Conservation (phyloP, 73 alveolate species). For the Tetrahymena malaccensis region DNA sequence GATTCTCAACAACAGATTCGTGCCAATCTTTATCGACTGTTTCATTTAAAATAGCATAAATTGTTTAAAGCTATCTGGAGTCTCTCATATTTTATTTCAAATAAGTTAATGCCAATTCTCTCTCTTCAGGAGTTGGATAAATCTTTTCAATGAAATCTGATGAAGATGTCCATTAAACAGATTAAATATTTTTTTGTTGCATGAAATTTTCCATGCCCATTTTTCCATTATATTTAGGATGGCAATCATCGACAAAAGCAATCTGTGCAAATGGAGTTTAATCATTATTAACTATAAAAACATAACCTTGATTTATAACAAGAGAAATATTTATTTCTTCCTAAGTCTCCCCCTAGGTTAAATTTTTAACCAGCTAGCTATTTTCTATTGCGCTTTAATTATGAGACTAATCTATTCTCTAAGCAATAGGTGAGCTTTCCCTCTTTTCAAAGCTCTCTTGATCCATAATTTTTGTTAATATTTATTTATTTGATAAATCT, state of each 20-base stretch:
- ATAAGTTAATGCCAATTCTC: not conserved
- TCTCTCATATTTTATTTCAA: not conserved
- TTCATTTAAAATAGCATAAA: not conserved
- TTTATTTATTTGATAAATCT: not conserved
- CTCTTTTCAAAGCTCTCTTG: not conserved
- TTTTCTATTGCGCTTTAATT: not conserved
- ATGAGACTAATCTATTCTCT: not conserved
- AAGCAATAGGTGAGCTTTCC: not conserved
- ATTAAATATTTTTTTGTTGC: not conserved
- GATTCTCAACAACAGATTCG: not conserved
- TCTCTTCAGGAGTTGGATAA: not conserved
- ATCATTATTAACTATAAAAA: not conserved
- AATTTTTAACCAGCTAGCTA: not conserved
- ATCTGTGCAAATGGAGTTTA: not conserved
- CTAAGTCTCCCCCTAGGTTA: not conserved
- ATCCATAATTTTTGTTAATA: not conserved
- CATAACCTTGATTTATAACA: not conserved
- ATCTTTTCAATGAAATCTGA: not conserved
- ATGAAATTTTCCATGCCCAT: not conserved
- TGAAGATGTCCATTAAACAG: not conserved
- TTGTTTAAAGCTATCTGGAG: not conserved
- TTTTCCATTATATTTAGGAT: not conserved
- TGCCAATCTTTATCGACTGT: not conserved
- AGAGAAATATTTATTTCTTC: not conserved
- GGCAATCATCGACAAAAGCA: not conserved